A percentile compares a stretch with the other conserved stretches of the same genome.
These are phyloP conservation scores for Fonsecaea pugnacius DNA, from an alignment of 2,329 filamentous ascomycete genomes.

Conservation along the genomic window DNA sequence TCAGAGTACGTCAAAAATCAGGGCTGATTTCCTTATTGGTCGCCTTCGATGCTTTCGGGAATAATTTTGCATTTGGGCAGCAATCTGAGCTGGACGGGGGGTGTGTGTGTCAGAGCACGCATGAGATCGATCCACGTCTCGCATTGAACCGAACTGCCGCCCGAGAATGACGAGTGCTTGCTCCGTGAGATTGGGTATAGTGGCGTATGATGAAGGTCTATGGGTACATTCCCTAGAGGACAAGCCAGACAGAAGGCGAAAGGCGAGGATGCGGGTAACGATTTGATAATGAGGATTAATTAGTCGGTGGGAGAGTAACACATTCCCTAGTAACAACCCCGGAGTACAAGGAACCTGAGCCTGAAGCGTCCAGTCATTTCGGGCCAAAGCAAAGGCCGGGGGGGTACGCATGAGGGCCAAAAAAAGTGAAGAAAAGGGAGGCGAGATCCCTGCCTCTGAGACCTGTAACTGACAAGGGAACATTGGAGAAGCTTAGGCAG, in stretches of 20 bases:
- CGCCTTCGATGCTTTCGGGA: constrained; percentile 22
- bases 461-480: neutral
- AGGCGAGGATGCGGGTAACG: neutral
- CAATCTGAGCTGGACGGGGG: constrained; percentile 22
- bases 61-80: constrained; percentile 29
- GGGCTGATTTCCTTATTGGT: constrained; percentile 27
- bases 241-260: neutral
- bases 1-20: constrained; percentile 20
- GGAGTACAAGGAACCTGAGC: neutral
- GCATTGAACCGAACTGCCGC: neutral
- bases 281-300: neutral
- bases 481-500: neutral
- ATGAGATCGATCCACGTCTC: constrained; percentile 26
- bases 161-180: neutral
- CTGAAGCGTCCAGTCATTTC: neutral
- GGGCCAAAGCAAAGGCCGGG: neutral
- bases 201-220: constrained; percentile 7
- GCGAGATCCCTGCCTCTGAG: constrained; percentile 1
- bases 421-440: neutral
- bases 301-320: neutral
- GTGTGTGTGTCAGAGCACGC: constrained; percentile 15
- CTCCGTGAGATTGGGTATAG: constrained; percentile 7
- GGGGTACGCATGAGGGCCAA: neutral
- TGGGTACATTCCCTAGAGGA: neutral
- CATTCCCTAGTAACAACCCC: constrained; percentile 1